A percentile compares a stretch with the other conserved stretches of the same genome.
phyloP scores from a whole-genome alignment of 2,329 filamentous ascomycete species.

The Cladophialophora chaetospira region DNA sequence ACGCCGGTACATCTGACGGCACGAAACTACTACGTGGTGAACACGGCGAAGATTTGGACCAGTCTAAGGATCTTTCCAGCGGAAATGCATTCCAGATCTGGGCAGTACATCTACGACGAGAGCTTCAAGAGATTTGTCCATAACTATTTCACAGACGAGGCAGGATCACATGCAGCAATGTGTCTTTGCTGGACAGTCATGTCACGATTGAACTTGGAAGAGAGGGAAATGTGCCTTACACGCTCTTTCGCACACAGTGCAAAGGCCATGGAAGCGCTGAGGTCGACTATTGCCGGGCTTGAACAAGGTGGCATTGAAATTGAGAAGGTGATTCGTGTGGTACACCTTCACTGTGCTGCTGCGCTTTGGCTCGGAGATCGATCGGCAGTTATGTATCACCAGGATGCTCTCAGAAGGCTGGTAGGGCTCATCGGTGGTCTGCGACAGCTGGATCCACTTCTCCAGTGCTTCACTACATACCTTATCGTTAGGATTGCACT shows the following conservation, averaged over 20 bases:
- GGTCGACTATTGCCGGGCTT: neutral
- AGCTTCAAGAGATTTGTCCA: too few species aligned
- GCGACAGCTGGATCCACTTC: neutral
- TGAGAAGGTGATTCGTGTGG: neutral
- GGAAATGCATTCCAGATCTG: too few species aligned
- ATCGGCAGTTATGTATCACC: neutral
- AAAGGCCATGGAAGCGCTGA: neutral
- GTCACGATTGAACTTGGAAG: neutral
- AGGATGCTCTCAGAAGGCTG: neutral
- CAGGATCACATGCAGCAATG: too few species aligned
- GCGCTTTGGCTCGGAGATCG: neutral
- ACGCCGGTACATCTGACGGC: too few species aligned
- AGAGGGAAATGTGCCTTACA: neutral
- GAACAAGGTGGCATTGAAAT: neutral
- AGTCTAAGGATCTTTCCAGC: too few species aligned
- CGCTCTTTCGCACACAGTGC: neutral
- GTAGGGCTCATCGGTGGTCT: neutral
- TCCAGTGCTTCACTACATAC: neutral
- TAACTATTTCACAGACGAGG: too few species aligned
- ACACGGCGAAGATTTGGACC: too few species aligned
- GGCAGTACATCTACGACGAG: too few species aligned
- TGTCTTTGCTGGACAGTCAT: constrained; percentile 12
- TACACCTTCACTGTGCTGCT: neutral
- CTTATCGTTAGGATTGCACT: constrained; percentile 1
- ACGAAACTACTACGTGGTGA: too few species aligned